Base-by-base conservation (phyloP, 805 yeast species). In the Lachancea cidri region DNA sequence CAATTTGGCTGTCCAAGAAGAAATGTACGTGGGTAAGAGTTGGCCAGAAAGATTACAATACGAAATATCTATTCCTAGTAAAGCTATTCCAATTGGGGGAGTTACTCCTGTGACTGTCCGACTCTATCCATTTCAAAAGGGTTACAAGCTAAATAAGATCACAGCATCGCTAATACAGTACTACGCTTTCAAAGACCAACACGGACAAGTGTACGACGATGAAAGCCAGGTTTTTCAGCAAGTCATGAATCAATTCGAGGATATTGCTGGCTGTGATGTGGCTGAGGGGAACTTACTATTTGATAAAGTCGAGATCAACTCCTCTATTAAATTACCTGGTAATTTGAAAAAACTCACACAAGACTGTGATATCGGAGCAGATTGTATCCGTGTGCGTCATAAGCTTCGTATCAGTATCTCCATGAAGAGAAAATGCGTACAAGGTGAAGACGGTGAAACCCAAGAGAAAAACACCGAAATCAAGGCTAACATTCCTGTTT, bases 21-120 rank as follows among this genome's bases (percentile, higher is more conserved):
- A 96, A 1, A 82, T 88, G 47, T 85, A 91, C 0, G 89, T 89
- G 29, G 95, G 87, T 43, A 88, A 87, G 57, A 83, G 88, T 3
- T 86, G 96, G 94, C 91, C 95, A 2, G 70, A 77, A 38, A 87
- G 86, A 58, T 80, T 91, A 33, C 96, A 89, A 60, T 89, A 91
- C 61, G 79, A 86, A 13, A 77, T 91, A 42, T 81, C 83, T 42
- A 79, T 87, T 3, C 96, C 97, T 0, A 74, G 88, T 17, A 79
- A 83, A 49, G 95, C 96, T 1, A 78, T 86, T 5, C 88, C 96
- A 1, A 78, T 89, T 35, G 98, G 98, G 4, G 77, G 89, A 0
- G 66, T 71, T 1, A 70, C 85, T 4, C 84, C 86, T 2, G 72
- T 91, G 4, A 77, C 77, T 42, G 72, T 89, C 38, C 70, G 77